These are phyloP conservation scores for Wickerhamiella kurtzmanii DNA, from an alignment of 805 yeast genomes.

Conservation along the genomic window DNA sequence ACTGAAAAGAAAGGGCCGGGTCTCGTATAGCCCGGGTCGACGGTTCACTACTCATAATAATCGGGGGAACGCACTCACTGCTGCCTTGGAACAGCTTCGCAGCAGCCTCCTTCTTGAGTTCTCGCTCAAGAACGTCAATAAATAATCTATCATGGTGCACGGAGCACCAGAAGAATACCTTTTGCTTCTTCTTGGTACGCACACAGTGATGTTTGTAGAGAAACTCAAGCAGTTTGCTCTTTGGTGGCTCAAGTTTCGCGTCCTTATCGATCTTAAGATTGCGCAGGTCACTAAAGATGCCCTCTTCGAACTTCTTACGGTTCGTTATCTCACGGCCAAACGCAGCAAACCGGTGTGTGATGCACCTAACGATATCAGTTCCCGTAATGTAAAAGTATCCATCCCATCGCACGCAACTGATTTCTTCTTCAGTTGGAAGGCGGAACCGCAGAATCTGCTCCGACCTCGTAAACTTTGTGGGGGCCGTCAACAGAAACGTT, in stretches of 20 bases:
- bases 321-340: slow-evolving; percentile 76
- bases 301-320: slow-evolving; percentile 92
- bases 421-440: slow-evolving; percentile 75
- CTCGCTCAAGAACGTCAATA: slow-evolving; percentile 86
- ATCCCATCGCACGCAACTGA: slow-evolving; percentile 87
- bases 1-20: slow-evolving; percentile 66
- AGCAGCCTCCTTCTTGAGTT: slow-evolving; percentile 56
- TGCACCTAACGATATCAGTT: slow-evolving; percentile 86
- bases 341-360: slow-evolving; percentile 77
- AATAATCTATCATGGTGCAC: slow-evolving; percentile 89
- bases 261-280: slow-evolving; percentile 66
- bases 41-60: slow-evolving; percentile 7
- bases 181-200: slow-evolving; percentile 90
- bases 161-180: slow-evolving; percentile 91
- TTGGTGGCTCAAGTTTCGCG: slow-evolving; percentile 80
- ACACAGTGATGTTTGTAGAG: slow-evolving; percentile 75
- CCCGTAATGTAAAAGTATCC: slow-evolving; percentile 82
- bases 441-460: slow-evolving; percentile 81
- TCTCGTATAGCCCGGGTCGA: slow-evolving; percentile 61
- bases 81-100: neutral
- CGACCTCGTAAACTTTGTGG: slow-evolving; percentile 82
- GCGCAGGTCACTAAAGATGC: slow-evolving; percentile 81
- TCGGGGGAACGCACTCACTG: neutral
- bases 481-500: slow-evolving; percentile 84
- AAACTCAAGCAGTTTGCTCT: slow-evolving; percentile 69